Evolutionary conservation across 164 flowering plant species (phyloP).

Genomic region (Macadamia integrifolia): DNA sequence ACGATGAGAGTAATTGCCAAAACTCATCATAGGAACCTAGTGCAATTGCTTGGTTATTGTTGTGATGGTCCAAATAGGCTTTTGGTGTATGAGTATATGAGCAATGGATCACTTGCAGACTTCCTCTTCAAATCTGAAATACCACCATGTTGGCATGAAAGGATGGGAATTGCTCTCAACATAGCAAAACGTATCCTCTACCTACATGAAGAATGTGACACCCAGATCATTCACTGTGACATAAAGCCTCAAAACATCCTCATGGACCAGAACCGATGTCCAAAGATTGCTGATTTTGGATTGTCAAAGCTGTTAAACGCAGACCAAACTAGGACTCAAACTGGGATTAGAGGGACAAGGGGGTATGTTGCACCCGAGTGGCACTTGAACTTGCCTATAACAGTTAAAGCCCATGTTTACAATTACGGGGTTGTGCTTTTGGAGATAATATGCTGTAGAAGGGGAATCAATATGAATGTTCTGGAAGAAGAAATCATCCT

Average conservation of each 20-base stretch:
- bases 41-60: constrained; percentile 19
- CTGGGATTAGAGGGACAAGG: too few species aligned
- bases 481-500: too few species aligned
- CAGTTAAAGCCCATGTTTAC: too few species aligned
- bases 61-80: constrained; percentile 11
- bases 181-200: constrained; percentile 22
- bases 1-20: constrained; percentile 17
- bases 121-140: constrained; percentile 13
- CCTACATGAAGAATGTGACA: constrained; percentile 25
- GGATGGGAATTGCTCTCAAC: constrained; percentile 17
- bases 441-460: too few species aligned
- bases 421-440: too few species aligned
- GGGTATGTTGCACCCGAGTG: too few species aligned
- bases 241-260: constrained; percentile 23
- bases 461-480: too few species aligned
- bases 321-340: too few species aligned
- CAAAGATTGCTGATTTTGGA: too few species aligned
- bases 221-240: constrained; percentile 28
- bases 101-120: constrained; percentile 21
- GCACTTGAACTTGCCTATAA: too few species aligned
- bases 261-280: too few species aligned
- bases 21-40: constrained; percentile 28
- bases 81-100: constrained; percentile 27
- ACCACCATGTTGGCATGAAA: constrained; percentile 14
- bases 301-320: too few species aligned